Evolutionary conservation across 2,329 filamentous ascomycete species (phyloP).

Genomic region (Teratosphaeria destructans): DNA sequence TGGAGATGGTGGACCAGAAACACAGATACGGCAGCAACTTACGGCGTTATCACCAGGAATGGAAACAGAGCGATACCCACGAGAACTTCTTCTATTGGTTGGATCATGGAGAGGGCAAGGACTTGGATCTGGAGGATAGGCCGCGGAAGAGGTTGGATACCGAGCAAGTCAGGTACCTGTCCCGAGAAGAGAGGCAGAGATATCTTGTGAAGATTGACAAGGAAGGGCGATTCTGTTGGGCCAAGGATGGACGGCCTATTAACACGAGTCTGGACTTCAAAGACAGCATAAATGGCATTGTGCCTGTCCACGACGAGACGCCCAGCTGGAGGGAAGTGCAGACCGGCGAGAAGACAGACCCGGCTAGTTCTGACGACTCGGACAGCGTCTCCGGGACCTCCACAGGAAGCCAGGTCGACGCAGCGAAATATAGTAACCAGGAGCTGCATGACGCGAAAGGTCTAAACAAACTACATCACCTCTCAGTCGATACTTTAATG

Average conservation of each 20-base stretch:
- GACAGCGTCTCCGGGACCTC: constrained; percentile 30
- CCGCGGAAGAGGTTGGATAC: constrained; percentile 64
- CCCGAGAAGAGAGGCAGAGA: constrained; percentile 66
- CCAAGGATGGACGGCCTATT: constrained; percentile 68
- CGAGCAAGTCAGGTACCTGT: constrained; percentile 75
- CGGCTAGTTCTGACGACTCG: constrained; percentile 12
- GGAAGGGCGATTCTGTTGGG: constrained; percentile 73
- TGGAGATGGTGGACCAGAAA: constrained; percentile 62
- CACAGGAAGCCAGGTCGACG: constrained; percentile 49
- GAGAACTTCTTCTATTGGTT: constrained; percentile 96
- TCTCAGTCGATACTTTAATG: constrained; percentile 62
- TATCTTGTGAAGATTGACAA: constrained; percentile 70
- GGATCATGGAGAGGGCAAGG: constrained; percentile 65
- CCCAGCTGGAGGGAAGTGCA: constrained; percentile 32
- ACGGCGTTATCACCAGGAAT: constrained; percentile 69
- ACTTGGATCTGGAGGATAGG: constrained; percentile 59
- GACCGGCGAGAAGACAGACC: constrained; percentile 18
- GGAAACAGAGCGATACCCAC: constrained; percentile 65
- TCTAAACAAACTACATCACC: constrained; percentile 51
- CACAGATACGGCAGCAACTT: constrained; percentile 82
- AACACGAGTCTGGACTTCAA: constrained; percentile 66
- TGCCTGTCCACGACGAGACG: constrained; percentile 33
- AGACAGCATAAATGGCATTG: constrained; percentile 62
- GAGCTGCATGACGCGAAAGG: constrained; percentile 53
- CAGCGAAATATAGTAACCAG: constrained; percentile 55